phyloP scores from a whole-genome alignment of 2,329 filamentous ascomycete species.

The Geosmithia putterillii region DNA sequence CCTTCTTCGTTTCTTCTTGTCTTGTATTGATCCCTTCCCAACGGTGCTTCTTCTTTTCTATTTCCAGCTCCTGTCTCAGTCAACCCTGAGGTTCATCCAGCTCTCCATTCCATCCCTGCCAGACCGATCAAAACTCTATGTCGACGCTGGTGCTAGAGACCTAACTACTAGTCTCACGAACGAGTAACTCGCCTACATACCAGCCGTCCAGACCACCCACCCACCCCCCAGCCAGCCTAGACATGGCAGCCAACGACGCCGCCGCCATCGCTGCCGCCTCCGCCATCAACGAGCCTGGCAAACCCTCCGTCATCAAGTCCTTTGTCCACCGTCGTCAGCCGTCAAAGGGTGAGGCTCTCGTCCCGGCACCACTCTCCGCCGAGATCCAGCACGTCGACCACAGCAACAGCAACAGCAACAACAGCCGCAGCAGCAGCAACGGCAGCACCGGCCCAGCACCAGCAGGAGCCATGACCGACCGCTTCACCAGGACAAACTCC shows the following conservation, averaged over 20 bases:
- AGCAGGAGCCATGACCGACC: slow-evolving; percentile 7
- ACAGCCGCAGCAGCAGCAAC: neutral
- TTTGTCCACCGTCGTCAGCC: slow-evolving; percentile 37
- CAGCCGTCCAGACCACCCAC: neutral
- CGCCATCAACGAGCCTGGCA: slow-evolving; percentile 23
- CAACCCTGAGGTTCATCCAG: too few relatives aligned
- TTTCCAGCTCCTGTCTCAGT: too few relatives aligned
- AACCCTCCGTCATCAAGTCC: slow-evolving; percentile 35
- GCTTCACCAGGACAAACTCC: slow-evolving; percentile 22
- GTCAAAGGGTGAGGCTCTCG: slow-evolving; percentile 24
- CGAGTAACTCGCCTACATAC: slow-evolving; percentile 1
- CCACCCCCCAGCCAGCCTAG: neutral
- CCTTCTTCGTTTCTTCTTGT: neutral
- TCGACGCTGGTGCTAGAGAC: too few relatives aligned
- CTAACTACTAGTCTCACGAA: too few relatives aligned
- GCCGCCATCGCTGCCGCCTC: neutral
- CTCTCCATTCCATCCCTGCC: too few relatives aligned
- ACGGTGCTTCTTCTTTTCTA: neutral
- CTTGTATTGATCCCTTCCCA: neutral
- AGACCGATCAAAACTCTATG: too few relatives aligned
- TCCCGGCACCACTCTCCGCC: slow-evolving; percentile 10
- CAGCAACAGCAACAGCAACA: slow-evolving; percentile 11
- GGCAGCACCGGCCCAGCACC: too few relatives aligned
- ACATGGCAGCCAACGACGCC: neutral
- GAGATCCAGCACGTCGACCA: slow-evolving; percentile 9